These are phyloP conservation scores for Rhodotorula glutinis DNA, from an alignment of 1,284 basidiomycete genomes.

Conservation along the genomic window DNA sequence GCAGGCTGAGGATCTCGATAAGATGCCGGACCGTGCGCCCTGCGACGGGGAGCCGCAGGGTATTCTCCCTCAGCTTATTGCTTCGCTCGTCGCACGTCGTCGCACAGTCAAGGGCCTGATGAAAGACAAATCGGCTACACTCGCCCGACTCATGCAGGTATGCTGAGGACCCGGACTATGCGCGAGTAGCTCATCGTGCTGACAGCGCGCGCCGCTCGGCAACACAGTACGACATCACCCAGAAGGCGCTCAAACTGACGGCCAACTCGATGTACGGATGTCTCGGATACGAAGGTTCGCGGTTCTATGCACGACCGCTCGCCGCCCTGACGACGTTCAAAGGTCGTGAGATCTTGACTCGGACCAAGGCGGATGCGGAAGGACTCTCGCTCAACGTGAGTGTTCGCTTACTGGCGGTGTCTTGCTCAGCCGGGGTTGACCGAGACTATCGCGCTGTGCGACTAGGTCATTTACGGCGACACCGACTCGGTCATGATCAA, in stretches of 20 bases:
- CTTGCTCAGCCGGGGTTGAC: not conserved
- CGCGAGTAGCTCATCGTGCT: not conserved
- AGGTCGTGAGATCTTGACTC: conserved; percentile 93
- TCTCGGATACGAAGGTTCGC: conserved; percentile 93
- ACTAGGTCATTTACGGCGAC: conserved; percentile 94
- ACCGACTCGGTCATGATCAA: conserved; percentile 99
- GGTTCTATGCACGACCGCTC: conserved; percentile 95
- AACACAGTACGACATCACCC: conserved; percentile 86
- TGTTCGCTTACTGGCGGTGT: not conserved
- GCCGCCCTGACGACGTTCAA: conserved; percentile 97
- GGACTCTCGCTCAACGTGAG: conserved; percentile 80
- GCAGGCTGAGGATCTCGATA: conserved; percentile 69
- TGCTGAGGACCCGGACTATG: conserved; percentile 19
- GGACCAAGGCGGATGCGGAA: conserved; percentile 89
- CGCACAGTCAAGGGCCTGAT: conserved; percentile 89
- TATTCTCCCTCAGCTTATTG: conserved; percentile 90
- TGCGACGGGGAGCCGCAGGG: conserved; percentile 68
- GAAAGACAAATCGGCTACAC: conserved; percentile 79
- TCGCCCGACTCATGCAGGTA: conserved; percentile 81
- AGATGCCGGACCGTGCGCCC: conserved; percentile 82
- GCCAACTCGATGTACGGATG: conserved; percentile 99
- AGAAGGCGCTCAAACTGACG: conserved; percentile 94
- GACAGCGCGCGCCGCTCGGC: not conserved
- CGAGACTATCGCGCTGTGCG: not conserved
- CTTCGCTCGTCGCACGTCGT: conserved; percentile 84